Percentiles rank a stretch among this genome's conserved stretches.
phyloP scores from a whole-genome alignment of 2,329 filamentous ascomycete species.

The Phialocephala sp. region DNA sequence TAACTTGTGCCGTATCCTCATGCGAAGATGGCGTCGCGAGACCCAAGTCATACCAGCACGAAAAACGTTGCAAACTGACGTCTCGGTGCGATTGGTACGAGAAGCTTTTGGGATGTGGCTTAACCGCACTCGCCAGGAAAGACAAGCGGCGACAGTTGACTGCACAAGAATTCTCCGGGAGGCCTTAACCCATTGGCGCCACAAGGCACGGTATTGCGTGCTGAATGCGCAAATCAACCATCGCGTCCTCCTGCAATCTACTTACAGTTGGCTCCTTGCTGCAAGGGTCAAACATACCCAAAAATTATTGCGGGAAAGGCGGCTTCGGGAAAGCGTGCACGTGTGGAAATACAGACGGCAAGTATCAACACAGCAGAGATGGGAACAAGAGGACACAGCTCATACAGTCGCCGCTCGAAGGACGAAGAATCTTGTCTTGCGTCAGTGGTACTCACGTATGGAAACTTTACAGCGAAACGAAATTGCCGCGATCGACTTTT shows the following conservation, averaged over 20 bases:
- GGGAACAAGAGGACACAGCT: slow-evolving; percentile 36
- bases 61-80: slow-evolving; percentile 49
- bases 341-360: slow-evolving; percentile 48
- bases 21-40: slow-evolving; percentile 39
- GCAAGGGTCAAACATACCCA: slow-evolving; percentile 48
- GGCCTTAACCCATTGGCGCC: slow-evolving; percentile 67
- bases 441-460: slow-evolving; percentile 36
- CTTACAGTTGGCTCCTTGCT: slow-evolving; percentile 67
- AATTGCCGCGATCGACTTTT: slow-evolving; percentile 30
- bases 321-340: slow-evolving; percentile 47
- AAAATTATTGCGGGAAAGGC: slow-evolving; percentile 34
- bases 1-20: slow-evolving; percentile 22
- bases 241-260: slow-evolving; percentile 57
- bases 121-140: slow-evolving; percentile 49
- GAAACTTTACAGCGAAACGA: slow-evolving; percentile 31
- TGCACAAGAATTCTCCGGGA: slow-evolving; percentile 59
- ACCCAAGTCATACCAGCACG: slow-evolving; percentile 37
- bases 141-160: slow-evolving; percentile 56
- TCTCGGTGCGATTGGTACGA: slow-evolving; percentile 51
- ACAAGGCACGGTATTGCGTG: slow-evolving; percentile 59
- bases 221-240: slow-evolving; percentile 59
- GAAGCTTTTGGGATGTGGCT: slow-evolving; percentile 57
- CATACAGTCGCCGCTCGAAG: slow-evolving; percentile 33
- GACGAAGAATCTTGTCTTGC: slow-evolving; percentile 32
- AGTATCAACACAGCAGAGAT: slow-evolving; percentile 35